phyloP scores from a whole-genome alignment of 2,329 filamentous ascomycete species.

The Aspergillus caelatus region DNA sequence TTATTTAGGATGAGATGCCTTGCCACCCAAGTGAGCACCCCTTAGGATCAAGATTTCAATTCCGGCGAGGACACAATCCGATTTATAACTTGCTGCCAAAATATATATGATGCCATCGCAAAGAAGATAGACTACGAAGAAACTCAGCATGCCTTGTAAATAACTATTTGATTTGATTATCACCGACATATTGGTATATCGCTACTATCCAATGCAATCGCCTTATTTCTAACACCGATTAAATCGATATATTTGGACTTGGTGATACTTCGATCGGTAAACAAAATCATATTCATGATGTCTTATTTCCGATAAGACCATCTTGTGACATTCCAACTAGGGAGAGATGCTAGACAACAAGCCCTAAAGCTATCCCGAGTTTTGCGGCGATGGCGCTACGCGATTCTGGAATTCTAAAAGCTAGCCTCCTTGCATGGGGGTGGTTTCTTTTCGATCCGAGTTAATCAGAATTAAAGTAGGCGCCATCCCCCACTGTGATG shows the following conservation, averaged over 20 bases:
- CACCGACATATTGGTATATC: too few species aligned
- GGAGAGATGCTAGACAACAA: neutral
- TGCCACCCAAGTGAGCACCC: too few species aligned
- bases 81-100: too few species aligned
- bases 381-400: neutral
- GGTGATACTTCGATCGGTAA: neutral
- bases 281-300: neutral
- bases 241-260: neutral
- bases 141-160: neutral
- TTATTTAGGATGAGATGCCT: too few species aligned
- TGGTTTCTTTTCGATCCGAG: conserved; percentile 10
- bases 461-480: conserved; percentile 26
- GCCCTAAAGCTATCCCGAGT: neutral
- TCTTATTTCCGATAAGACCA: neutral
- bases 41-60: too few species aligned
- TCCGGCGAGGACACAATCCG: too few species aligned
- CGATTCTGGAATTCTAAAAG: conserved; percentile 3
- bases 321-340: neutral
- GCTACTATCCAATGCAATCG: too few species aligned
- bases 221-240: too few species aligned
- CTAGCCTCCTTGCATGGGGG: conserved; percentile 18
- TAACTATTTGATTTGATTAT: too few species aligned
- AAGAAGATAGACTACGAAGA: too few species aligned
- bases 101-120: too few species aligned
- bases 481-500: conserved; percentile 23